Evolutionary conservation across 345 rosid species (phyloP).

Genomic region (Barbarea vulgaris): DNA sequence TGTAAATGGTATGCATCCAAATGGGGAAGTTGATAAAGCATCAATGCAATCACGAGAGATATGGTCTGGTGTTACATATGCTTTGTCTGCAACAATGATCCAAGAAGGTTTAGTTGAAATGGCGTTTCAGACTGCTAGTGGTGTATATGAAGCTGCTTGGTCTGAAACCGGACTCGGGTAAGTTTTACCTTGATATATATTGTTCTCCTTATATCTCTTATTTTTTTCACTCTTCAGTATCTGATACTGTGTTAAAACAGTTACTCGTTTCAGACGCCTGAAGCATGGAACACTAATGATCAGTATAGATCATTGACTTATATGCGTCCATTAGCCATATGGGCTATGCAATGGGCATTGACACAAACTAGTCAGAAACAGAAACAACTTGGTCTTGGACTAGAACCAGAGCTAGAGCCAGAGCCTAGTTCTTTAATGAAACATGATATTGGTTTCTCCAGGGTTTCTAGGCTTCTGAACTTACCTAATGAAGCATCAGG

Average conservation of each 20-base stretch:
- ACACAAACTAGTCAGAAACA: conserved; percentile 44
- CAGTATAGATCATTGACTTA: conserved; percentile 68
- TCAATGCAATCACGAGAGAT: conserved; percentile 90
- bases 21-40: conserved; percentile 75
- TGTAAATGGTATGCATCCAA: conserved; percentile 91
- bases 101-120: conserved; percentile 69
- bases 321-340: conserved; percentile 92
- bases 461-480: conserved; percentile 71
- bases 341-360: conserved; percentile 98
- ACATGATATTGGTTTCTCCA: conserved; percentile 59
- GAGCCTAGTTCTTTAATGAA: conserved; percentile 40
- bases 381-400: conserved; percentile 39
- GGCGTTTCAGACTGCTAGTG: conserved; percentile 83
- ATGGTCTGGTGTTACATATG: conserved; percentile 96
- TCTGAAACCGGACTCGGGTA: conserved; percentile 86
- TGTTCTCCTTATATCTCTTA: neutral
- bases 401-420: conserved; percentile 36
- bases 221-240: neutral
- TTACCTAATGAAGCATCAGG: conserved; percentile 51
- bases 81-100: conserved; percentile 87
- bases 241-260: conserved; percentile 40
- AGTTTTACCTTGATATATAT: conserved; percentile 9
- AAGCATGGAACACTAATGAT: conserved; percentile 70
- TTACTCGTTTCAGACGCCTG: conserved; percentile 90
- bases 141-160: conserved; percentile 81